Conservation (phyloP, 192 early-diverging fungal genomes). For the Chytriomyces sp. region DNA sequence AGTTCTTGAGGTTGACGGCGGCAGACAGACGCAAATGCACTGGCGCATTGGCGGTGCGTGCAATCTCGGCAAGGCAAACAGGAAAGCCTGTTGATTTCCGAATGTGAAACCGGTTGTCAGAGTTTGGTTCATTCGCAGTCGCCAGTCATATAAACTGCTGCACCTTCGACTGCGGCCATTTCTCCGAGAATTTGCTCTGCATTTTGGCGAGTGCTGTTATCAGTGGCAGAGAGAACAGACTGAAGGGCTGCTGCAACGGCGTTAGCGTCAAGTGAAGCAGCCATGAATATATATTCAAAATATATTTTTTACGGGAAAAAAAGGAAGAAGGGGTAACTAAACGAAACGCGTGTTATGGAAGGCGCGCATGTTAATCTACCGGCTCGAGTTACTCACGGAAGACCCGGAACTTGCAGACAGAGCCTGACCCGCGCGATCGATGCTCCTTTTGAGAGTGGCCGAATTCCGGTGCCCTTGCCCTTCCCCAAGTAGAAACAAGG, state of each 20-base stretch:
- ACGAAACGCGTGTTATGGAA: no score
- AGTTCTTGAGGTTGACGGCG: conserved; percentile 21
- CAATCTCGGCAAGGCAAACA: conserved; percentile 15
- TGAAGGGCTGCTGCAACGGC: conserved; percentile 11
- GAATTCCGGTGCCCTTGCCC: not conserved
- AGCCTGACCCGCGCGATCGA: not conserved
- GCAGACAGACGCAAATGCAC: conserved; percentile 25
- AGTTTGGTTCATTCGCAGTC: not conserved
- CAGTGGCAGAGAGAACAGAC: conserved; percentile 9
- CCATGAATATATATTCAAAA: no score
- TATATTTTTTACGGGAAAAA: no score
- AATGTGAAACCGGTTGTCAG: not conserved
- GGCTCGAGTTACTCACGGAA: no score
- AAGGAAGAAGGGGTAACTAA: no score
- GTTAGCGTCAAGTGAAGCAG: no score
- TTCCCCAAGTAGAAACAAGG: not conserved
- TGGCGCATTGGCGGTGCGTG: not conserved
- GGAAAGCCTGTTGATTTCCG: conserved; percentile 7
- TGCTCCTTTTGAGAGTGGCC: not conserved
- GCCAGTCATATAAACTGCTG: not conserved
- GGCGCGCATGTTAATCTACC: no score
- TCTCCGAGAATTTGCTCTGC: conserved; percentile 11
- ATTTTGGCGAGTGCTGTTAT: conserved; percentile 8
- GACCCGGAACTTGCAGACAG: not conserved
- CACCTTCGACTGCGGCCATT: conserved; percentile 6